Percentiles rank a stretch among this genome's conserved stretches.
Conservation (phyloP, 2,329 filamentous ascomycete species). For the Talaromyces sp. region DNA sequence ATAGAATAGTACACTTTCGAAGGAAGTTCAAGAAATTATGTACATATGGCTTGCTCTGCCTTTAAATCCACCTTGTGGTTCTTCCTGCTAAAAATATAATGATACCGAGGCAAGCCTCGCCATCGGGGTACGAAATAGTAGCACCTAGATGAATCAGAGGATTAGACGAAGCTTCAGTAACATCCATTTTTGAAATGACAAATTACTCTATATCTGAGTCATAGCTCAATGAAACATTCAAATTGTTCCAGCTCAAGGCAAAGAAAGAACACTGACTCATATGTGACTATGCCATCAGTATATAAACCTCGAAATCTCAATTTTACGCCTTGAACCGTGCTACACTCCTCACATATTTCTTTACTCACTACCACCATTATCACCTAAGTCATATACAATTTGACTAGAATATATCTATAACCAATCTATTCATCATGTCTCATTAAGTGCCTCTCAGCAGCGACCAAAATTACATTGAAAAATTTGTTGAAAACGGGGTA, state of each 20-base stretch:
- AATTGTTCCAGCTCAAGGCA: neutral
- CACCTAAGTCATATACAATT: neutral
- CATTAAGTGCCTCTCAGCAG: neutral
- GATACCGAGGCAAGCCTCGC: neutral
- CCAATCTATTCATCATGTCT: neutral
- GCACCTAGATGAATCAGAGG: neutral
- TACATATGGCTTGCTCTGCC: neutral
- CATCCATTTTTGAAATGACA: neutral
- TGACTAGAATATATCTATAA: neutral
- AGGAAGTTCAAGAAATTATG: no score
- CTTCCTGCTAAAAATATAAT: neutral
- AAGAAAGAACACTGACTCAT: neutral
- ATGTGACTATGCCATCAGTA: neutral
- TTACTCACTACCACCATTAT: neutral
- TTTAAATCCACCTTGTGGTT: neutral
- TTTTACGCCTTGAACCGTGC: neutral
- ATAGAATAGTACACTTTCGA: no score
- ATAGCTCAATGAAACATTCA: no score
- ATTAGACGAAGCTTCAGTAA: neutral
- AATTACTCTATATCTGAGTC: neutral
- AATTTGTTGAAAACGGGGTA: neutral
- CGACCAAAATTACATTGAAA: neutral
- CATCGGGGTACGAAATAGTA: neutral
- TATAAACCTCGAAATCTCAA: neutral
- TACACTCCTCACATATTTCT: neutral